Evolutionary conservation across 176 grass and related monocot genomes (phyloP).

Genomic region (Sorghum bicolor): DNA sequence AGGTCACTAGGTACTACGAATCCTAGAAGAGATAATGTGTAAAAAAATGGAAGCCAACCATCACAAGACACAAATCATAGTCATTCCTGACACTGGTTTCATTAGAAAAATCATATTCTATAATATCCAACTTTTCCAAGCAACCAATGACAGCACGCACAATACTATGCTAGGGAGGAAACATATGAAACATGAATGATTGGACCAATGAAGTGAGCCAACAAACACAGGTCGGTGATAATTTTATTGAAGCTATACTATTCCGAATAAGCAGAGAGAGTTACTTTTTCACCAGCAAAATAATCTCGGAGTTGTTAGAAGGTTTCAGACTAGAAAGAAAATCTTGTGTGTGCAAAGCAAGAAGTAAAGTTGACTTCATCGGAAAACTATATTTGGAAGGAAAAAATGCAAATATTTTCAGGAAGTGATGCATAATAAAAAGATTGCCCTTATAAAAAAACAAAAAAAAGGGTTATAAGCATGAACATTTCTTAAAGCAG

Average conservation of each 20-base stretch:
- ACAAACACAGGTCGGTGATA: background rate
- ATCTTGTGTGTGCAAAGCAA: background rate
- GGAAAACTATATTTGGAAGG: background rate
- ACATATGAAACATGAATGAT: slow-evolving; percentile 18
- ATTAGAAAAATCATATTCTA: slow-evolving; percentile 15
- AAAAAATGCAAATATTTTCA: background rate
- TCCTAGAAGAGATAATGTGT: slow-evolving; percentile 23
- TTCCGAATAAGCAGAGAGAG: background rate
- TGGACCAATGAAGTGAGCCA: slow-evolving; percentile 6
- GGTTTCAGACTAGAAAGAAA: background rate
- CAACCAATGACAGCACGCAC: slow-evolving; percentile 19
- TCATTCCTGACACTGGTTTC: background rate
- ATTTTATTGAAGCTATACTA: slow-evolving; percentile 6
- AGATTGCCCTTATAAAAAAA: background rate
- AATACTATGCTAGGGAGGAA: background rate
- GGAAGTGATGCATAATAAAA: background rate
- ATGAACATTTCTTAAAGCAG: background rate
- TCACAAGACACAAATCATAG: background rate
- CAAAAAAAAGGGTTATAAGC: background rate
- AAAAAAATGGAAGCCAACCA: slow-evolving; percentile 8
- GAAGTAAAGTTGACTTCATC: background rate
- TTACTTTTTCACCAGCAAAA: slow-evolving; percentile 4
- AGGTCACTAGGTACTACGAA: slow-evolving; percentile 25
- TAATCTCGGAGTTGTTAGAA: background rate
- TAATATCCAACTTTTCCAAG: background rate